Evolutionary conservation across 139 green algal genomes (phyloP), one percentile per base, ranked within the genome.

Genomic region (Haematococcus lacustris): DNA sequence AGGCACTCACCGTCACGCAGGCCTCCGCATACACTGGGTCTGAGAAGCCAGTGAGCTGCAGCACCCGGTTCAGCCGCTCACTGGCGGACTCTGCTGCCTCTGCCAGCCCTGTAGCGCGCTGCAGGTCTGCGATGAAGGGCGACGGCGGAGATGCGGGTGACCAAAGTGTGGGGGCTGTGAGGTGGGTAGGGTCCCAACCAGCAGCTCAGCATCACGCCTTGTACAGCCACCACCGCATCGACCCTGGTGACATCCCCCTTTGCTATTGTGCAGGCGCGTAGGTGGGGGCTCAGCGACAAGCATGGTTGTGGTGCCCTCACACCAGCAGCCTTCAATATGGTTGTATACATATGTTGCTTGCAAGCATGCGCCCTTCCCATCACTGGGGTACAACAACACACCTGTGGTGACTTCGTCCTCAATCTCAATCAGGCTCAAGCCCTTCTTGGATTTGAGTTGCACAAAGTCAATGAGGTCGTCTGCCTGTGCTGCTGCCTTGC

Each of bases 21-120:
- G 94, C 94, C 88, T 99, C 95, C 0, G 95, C 95, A 68, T 98
- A 99, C 39, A 99, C 91, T 0, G 93, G 88, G 80, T 98, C 94
- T 26, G 80, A 89, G 66, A 99, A 93, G 26, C 95, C 95, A 7
- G 95, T 99, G 32, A 99, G 88, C 88, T 99, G 78, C 74, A 99
- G 84, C 70, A 98, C 86, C 53, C 93, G 88, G 81, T 94, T 93
- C 3, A 97, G 88, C 57, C 75, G 77, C 32, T 71, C 77, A 13
- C 80, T 38, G n/a, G 89, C 81, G 0, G 62, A 64, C 17, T 76
- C 69, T 21, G 70, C 81, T 32, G 78, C 74, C 66, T 88, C 82
- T 2, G 83, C 86, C 1, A 86, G 73, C 35, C 90, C 89, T 2
- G 90, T 96, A 25, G 93, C 93, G 26, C 89, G 83, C 51, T 89